Base-by-base conservation (phyloP, 441 rosid genomes). In the Croton setiger region DNA sequence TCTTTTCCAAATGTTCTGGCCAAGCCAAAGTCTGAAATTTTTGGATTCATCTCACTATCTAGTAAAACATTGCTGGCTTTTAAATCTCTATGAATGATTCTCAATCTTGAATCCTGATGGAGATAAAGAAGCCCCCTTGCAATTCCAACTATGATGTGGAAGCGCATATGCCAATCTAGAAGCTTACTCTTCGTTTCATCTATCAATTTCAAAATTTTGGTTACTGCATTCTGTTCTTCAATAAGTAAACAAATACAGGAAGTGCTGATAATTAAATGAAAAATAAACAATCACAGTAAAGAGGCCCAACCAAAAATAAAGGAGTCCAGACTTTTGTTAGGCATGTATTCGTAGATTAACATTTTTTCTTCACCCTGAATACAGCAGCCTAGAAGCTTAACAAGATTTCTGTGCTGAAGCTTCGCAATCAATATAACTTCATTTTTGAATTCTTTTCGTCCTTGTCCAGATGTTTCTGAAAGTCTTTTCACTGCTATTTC, bases 401-500 rank as follows among this genome's bases (percentile, higher is more conserved):
- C 80, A 23, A 80, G 68, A 67, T 75, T 80, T 15, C 80, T 72
- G 44, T 80, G 86, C 59, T 80, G 84, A 47, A 82, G 82, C 65
- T 65, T 79, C 1, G 81, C 73, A 10, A 77, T 61, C 61, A 83
- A 63, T 51, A 67, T 33, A 49, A 79, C 81, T 58, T 81, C 79
- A 49, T 75, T 81, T 66, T 74, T 79, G 69, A 84, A 84, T 63
- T 84, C 82, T 33, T 9, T 12, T 5, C 62, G 54, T 68, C 88
- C 84, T 56, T 82, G 86, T 5, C 72, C 71, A 23, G 82, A 80
- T 64, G 48, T 43, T 39, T 58, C 56, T 18, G 80, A 78, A 63
- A 84, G 71, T 63, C 83, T 78, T 51, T 84, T 84, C 58, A 84
- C 86, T 8, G 88, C 88, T 23, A 84, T 73, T 36, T 76, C 73